Base-by-base conservation (phyloP, 2,329 filamentous ascomycete species). In the Trichophyton benhamiae region DNA sequence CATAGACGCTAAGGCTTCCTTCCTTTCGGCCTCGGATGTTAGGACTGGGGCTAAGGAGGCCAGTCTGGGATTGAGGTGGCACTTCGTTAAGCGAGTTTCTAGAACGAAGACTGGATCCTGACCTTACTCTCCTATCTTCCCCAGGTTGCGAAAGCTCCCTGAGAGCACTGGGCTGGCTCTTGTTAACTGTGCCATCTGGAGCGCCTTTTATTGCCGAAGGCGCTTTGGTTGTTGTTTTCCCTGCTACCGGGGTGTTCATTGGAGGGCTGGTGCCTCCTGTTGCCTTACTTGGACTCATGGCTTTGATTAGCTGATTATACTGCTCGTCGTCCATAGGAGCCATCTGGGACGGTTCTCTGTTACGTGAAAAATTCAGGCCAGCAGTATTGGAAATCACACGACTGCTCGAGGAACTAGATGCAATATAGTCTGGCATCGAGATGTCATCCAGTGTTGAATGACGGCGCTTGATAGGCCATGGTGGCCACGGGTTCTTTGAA, bases 401-500 rank as follows among this genome's bases (percentile, higher is more conserved):
- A 61, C 75, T 78, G 64, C 71, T 71, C 25, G 68, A 67, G 8
- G 73, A 74, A 57, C 71, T 76, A 33, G 72, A 76, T n/a, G 65
- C 69, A 22, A 68, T 66, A 67, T 78, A 78, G 63, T 80, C 79
- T 3, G 76, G 75, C 79, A 80, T 80, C 27, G 77, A 74, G 15
- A 77, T 65, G 63, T 80, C 78, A 61, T 78, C 72, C 63, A 76
- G 67, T 55, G 71, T 72, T 62, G 75, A 72, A 64, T 71, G 70
- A 52, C 69, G 67, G 44, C 70, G 71, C 33, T 71, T 67, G 46
- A 66, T 67, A 15, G 49, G 49, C 49, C 49, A 55, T 44, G 68
- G 66, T 27, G 65, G 62, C 36, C 67, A 67, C 33, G 52, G 15
- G 30, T 72, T 68, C 61, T 69, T 62, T 15, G 69, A 70, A n/a